Evolutionary conservation across 2,329 filamentous ascomycete genomes (phyloP), one percentile per base, ranked within the genome.

Genomic region (Paecilomyces fulvus): DNA sequence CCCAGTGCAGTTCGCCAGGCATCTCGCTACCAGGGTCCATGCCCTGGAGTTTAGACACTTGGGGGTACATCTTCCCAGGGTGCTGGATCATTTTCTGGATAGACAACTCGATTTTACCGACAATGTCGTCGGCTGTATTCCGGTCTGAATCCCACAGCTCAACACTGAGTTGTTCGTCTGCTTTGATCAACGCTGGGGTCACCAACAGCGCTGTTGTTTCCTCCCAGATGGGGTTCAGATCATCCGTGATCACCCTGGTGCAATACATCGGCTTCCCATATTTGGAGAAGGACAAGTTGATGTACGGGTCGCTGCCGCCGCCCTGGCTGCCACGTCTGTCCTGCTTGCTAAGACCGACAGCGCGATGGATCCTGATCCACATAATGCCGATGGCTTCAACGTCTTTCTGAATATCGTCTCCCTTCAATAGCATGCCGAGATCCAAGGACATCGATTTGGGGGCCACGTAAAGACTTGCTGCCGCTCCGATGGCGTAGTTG

Each of bases 251-350:
- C 53, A 97, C 92, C 51, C 94, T 86, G 1, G 94, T 97, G 73
- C 92, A 96, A 73, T 96, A 97, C 83, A 96, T 95, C 1, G 92
- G 92, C 75, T 99, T 99, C 56, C 89, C 89, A 64, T 96, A 97
- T 72, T 97, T 96, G 66, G 90, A 95, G 78, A 95, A 97, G 46
- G 89, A 87, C 33, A 97, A 81, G 30, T 92, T 96, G 69, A 97
- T 95, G 71, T 97, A 97, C 0, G 92, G 91, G 64, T 99, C 94
- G 53, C 89, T 95, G 49, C 92, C 92, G 31, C 94, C 92, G 17
- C 90, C 88, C 54, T 87, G 82, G 65, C 86, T 92, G 46, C 91
- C 92, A 57, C 89, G 85, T 54, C 75, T 79, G 69, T 99, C 94
- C 68, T 96, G 92, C 74, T 96, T 96, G 77, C 90, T 95, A 57